Evolutionary conservation across 805 yeast species (phyloP).

Genomic region (Saccharomycopsis sp.): DNA sequence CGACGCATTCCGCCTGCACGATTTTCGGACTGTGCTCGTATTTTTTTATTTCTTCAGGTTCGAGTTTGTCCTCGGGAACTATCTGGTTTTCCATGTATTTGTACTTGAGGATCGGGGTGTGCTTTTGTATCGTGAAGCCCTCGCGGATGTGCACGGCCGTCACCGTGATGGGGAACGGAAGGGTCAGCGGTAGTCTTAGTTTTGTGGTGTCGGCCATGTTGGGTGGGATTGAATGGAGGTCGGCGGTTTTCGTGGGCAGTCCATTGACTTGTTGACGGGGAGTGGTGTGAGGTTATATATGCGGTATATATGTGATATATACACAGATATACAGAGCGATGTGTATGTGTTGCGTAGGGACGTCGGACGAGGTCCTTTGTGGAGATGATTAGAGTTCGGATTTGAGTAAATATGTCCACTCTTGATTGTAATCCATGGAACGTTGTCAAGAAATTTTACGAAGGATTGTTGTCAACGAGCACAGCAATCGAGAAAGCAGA

Average conservation of each 20-base stretch:
- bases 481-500: background rate
- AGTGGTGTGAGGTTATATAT: too few species aligned
- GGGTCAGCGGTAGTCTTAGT: slow-evolving; percentile 50
- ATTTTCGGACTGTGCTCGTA: slow-evolving; percentile 34
- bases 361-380: too few species aligned
- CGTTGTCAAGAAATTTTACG: too few species aligned
- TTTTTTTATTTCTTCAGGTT: slow-evolving; percentile 27
- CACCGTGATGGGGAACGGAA: slow-evolving; percentile 64
- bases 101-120: slow-evolving; percentile 50
- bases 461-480: background rate
- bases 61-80: slow-evolving; percentile 17
- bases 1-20: slow-evolving; percentile 57
- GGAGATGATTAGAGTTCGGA: too few species aligned
- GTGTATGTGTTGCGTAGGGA: background rate
- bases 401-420: too few species aligned
- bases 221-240: background rate
- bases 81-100: slow-evolving; percentile 51
- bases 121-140: slow-evolving; percentile 45
- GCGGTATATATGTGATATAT: background rate
- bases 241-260: background rate
- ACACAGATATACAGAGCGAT: too few species aligned
- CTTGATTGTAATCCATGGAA: background rate
- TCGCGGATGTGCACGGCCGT: slow-evolving; percentile 39
- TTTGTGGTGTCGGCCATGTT: slow-evolving; percentile 32
- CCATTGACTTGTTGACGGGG: too few species aligned